These are phyloP conservation scores for Fusarium sp. DNA, from an alignment of 2,329 filamentous ascomycete species.

Conservation along the genomic window DNA sequence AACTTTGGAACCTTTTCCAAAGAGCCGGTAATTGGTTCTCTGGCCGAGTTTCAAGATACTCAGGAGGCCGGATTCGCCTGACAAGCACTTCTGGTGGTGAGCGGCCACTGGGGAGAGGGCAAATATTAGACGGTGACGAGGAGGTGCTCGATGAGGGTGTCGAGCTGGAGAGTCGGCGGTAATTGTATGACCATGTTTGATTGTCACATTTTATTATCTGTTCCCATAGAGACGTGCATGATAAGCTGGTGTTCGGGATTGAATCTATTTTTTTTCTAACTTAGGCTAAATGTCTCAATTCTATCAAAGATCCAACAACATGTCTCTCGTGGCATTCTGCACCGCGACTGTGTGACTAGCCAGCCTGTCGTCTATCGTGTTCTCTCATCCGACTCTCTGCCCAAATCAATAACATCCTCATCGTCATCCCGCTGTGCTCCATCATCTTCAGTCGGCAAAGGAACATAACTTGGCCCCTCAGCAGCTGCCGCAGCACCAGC, in stretches of 20 bases:
- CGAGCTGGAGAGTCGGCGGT: slow-evolving; percentile 55
- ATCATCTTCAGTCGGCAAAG: slow-evolving; percentile 42
- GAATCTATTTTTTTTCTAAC: slow-evolving; percentile 9
- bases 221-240: slow-evolving; percentile 30
- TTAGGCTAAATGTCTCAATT: neutral
- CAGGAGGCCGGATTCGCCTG: slow-evolving; percentile 68
- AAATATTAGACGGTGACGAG: slow-evolving; percentile 56
- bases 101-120: slow-evolving; percentile 55
- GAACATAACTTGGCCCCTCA: slow-evolving; percentile 45
- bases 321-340: neutral
- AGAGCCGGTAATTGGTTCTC: slow-evolving; percentile 68
- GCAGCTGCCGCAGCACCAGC: slow-evolving; percentile 29
- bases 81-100: slow-evolving; percentile 52
- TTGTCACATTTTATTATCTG: slow-evolving; percentile 3
- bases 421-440: slow-evolving; percentile 43
- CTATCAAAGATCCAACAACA: neutral
- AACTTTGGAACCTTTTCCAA: slow-evolving; percentile 69
- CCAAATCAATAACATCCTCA: slow-evolving; percentile 51
- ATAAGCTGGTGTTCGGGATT: slow-evolving; percentile 38
- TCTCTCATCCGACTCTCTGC: slow-evolving; percentile 39
- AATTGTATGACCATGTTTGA: slow-evolving; percentile 6
- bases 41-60: slow-evolving; percentile 61
- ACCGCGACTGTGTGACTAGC: neutral
- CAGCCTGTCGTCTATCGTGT: slow-evolving; percentile 11
- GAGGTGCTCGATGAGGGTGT: slow-evolving; percentile 55